Conservation (phyloP, 345 rosid species). For the Turnera subulata region DNA sequence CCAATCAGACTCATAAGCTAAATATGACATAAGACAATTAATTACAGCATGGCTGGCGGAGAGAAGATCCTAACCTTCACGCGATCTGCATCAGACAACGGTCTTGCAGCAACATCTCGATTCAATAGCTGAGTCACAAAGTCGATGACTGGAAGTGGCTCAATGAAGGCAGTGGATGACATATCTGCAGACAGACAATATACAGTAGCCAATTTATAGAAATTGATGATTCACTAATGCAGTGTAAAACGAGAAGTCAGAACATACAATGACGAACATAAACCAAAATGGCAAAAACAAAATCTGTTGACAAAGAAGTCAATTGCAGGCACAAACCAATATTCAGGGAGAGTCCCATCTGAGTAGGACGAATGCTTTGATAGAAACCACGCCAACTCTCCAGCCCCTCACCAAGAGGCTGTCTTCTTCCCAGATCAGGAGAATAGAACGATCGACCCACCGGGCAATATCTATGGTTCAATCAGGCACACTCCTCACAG, state of each 20-base stretch:
- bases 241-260: too few relatives aligned
- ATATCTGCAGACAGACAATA: conserved; percentile 9
- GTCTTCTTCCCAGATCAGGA: conserved; percentile 79
- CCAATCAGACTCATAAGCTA: neutral
- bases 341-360: conserved; percentile 86
- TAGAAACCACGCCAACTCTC: conserved; percentile 99
- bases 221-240: too few relatives aligned
- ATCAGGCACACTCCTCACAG: neutral
- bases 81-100: conserved; percentile 87
- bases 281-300: neutral
- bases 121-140: conserved; percentile 66
- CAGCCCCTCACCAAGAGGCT: conserved; percentile 83
- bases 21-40: neutral
- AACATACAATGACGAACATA: too few relatives aligned
- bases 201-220: conserved; percentile 4
- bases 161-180: conserved; percentile 97
- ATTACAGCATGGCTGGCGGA: neutral
- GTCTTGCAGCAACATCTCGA: conserved; percentile 68
- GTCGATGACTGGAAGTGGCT: conserved; percentile 72
- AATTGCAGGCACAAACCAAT: too few relatives aligned
- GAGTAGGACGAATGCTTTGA: conserved; percentile 96
- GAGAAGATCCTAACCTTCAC: conserved; percentile 56
- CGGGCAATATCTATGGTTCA: conserved; percentile 63
- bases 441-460: conserved; percentile 93
- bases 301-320: too few relatives aligned